Conservation (phyloP, 2,329 filamentous ascomycete species). For the Aspergillus sergii region DNA sequence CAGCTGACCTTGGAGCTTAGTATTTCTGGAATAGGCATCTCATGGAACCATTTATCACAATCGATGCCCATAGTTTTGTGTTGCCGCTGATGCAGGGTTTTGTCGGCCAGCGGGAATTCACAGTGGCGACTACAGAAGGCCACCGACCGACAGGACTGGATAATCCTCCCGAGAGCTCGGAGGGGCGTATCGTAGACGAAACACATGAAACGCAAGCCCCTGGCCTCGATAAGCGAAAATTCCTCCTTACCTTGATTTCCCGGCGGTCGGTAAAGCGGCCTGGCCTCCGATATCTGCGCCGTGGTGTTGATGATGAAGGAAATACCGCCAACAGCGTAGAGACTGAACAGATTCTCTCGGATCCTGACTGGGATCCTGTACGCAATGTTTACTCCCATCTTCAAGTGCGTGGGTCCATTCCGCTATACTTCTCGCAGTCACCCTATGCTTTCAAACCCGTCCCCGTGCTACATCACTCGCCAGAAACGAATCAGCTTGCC, state of each 20-base stretch:
- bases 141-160: slow-evolving; percentile 15
- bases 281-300: slow-evolving; percentile 84
- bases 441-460: slow-evolving; percentile 91
- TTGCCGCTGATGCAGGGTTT: slow-evolving; percentile 93
- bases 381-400: slow-evolving; percentile 77
- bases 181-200: slow-evolving; percentile 46
- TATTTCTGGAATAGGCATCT: slow-evolving; percentile 93
- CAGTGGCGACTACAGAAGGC: slow-evolving; percentile 56
- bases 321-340: slow-evolving; percentile 89
- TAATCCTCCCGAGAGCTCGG: slow-evolving; percentile 21
- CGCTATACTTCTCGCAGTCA: slow-evolving; percentile 91
- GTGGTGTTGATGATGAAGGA: slow-evolving; percentile 88
- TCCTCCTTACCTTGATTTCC: slow-evolving; percentile 88
- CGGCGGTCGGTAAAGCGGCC: slow-evolving; percentile 82
- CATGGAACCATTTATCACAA: slow-evolving; percentile 70
- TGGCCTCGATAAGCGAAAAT: slow-evolving; percentile 48
- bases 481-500: slow-evolving; percentile 75
- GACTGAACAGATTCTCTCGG: slow-evolving; percentile 89
- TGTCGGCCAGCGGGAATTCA: slow-evolving; percentile 81
- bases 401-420: slow-evolving; percentile 88
- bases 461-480: slow-evolving; percentile 78
- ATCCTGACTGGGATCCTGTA: slow-evolving; percentile 63
- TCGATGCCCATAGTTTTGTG: slow-evolving; percentile 70
- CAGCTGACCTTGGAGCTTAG: slow-evolving; percentile 30
- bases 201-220: slow-evolving; percentile 34